These are phyloP conservation scores for Pulveroboletus sp. DNA, from an alignment of 768 basidiomycete genomes.

Conservation along the genomic window DNA sequence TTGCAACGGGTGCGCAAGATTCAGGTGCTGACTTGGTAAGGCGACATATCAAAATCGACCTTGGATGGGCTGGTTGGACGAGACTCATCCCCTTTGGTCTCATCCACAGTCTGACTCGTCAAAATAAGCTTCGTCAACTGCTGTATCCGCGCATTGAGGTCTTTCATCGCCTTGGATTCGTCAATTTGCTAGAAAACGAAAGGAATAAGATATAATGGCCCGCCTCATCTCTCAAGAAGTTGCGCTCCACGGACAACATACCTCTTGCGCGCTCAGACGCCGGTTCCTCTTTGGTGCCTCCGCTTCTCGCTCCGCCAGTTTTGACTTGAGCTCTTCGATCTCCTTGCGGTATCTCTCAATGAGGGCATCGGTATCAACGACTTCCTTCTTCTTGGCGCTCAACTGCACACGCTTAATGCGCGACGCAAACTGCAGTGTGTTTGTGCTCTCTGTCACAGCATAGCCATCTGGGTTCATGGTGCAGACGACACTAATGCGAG, in stretches of 20 bases:
- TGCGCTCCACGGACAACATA: conserved; percentile 7
- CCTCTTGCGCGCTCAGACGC: conserved; percentile 44
- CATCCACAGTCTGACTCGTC: conserved; percentile 80
- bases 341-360: conserved; percentile 93
- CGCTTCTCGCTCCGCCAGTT: conserved; percentile 66
- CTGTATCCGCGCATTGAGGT: conserved; percentile 73
- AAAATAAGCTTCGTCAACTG: conserved; percentile 81
- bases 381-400: conserved; percentile 87
- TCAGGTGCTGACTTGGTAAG: conserved; percentile 57
- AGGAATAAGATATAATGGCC: neutral
- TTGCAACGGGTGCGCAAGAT: neutral
- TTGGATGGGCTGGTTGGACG: conserved; percentile 81
- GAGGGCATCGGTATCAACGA: conserved; percentile 88
- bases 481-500: conserved; percentile 93
- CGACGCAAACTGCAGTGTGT: conserved; percentile 87
- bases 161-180: conserved; percentile 79
- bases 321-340: conserved; percentile 81
- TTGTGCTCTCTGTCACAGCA: conserved; percentile 80
- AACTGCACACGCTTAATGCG: conserved; percentile 87
- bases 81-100: conserved; percentile 61
- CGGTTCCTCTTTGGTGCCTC: conserved; percentile 47
- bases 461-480: conserved; percentile 83
- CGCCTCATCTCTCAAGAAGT: neutral
- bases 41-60: conserved; percentile 85
- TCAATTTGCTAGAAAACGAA: conserved; percentile 60